Percentiles rank a stretch among this genome's conserved stretches.
phyloP scores from a whole-genome alignment of 805 yeast species.

The Metschnikowia baotianmanensis region DNA sequence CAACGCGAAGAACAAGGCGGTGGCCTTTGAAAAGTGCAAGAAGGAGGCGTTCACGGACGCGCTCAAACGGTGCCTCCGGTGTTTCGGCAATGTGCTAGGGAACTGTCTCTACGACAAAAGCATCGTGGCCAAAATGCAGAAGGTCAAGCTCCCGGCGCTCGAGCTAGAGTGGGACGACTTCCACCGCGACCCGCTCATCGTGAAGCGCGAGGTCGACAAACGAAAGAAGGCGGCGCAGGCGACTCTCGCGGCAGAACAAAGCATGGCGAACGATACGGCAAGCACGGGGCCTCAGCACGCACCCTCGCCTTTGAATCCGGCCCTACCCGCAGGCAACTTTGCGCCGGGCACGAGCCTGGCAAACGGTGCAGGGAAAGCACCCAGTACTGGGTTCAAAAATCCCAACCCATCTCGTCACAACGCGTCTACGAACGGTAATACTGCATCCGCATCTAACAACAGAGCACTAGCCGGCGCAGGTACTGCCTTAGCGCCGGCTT shows the following conservation, averaged over 20 bases:
- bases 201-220: conserved; percentile 27
- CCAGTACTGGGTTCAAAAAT: too few species aligned
- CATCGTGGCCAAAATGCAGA: conserved; percentile 50
- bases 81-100: conserved; percentile 78
- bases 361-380: too few species aligned
- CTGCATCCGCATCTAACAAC: background rate
- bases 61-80: conserved; percentile 70
- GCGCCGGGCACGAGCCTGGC: too few species aligned
- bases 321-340: background rate
- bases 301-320: too few species aligned
- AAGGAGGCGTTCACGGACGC: conserved; percentile 88
- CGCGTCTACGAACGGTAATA: background rate
- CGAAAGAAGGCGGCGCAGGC: conserved; percentile 4
- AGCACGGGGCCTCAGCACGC: too few species aligned
- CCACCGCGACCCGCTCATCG: conserved; percentile 36
- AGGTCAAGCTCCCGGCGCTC: conserved; percentile 32
- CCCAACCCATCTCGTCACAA: too few species aligned
- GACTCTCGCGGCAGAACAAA: background rate
- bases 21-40: conserved; percentile 76
- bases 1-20: conserved; percentile 63
- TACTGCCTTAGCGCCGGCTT: conserved; percentile 8
- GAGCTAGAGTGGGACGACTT: conserved; percentile 33
- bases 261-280: background rate
- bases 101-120: conserved; percentile 81
- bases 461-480: background rate